Evolutionary conservation across 2,329 filamentous ascomycete species (phyloP).

Genomic region (Penicillium sp.): DNA sequence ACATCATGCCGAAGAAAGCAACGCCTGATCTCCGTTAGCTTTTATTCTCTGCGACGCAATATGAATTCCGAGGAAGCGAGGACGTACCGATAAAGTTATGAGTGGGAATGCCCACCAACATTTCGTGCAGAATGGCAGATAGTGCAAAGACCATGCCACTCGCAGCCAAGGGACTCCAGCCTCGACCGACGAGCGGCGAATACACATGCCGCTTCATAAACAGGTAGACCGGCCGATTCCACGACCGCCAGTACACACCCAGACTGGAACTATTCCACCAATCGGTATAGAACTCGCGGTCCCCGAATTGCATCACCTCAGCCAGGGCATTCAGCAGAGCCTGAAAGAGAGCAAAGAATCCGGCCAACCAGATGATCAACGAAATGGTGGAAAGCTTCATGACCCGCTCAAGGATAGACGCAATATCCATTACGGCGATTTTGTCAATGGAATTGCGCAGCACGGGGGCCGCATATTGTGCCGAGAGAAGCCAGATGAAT

Average conservation of each 20-base stretch:
- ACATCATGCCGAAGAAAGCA: constrained; percentile 91
- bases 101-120: constrained; percentile 91
- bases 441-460: constrained; percentile 88
- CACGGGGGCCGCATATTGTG: constrained; percentile 91
- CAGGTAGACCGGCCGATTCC: constrained; percentile 97
- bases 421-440: constrained; percentile 78
- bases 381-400: constrained; percentile 97
- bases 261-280: constrained; percentile 96
- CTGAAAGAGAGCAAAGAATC: constrained; percentile 97
- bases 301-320: constrained; percentile 87
- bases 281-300: constrained; percentile 93
- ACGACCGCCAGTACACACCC: constrained; percentile 89
- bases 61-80: not conserved
- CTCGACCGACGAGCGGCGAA: constrained; percentile 82
- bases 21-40: constrained; percentile 64
- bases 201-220: constrained; percentile 97
- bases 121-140: constrained; percentile 87
- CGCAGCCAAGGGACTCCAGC: constrained; percentile 73
- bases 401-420: constrained; percentile 83
- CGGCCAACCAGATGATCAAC: constrained; percentile 93
- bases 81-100: constrained; percentile 83
- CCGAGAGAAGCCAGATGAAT: constrained; percentile 93
- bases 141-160: constrained; percentile 85
- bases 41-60: not conserved
- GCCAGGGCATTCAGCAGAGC: constrained; percentile 89